Evolutionary conservation across 2,329 filamentous ascomycete genomes (phyloP), one percentile per base, ranked within the genome.

Genomic region (Raffaelea deltoideospora): DNA sequence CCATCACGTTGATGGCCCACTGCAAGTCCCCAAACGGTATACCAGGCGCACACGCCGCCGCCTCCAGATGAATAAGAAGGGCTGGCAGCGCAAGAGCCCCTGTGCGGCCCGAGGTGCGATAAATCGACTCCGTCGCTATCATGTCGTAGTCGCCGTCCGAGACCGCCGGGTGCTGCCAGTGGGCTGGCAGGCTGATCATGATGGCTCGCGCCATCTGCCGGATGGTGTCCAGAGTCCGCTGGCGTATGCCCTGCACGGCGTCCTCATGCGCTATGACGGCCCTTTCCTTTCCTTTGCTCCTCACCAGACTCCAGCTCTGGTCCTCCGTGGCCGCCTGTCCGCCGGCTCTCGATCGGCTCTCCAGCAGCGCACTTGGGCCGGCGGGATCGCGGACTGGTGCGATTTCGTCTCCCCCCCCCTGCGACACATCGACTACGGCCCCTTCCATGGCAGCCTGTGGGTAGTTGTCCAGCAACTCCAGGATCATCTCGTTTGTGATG

Each of bases 131-230:
- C 26, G 53, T 53, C 35, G 55, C 56, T 23, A 61, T 50, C 14
- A 50, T 48, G 4, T 45, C 46, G 10, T 50, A 47, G 19, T 52
- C 48, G 3, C 23, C 31, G 5, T 41, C 38, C 11, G 41, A 33
- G 9, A 69, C 51, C 3, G 54, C 47, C 6, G 67, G 67, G 36
- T 71, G 66, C 18, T 64, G 61, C 62, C 66, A 71, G 41, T 68
- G 64, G 9, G 60, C 61, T 5, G 66, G 62, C 3, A 59, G 56
- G 39, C 65, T 67, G 21, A 59, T 51, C 0, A 70, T 53, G 3
- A 53, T 59, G 29, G 66, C 65, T 23, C 58, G 55, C 2, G 62
- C 60, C 17, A 64, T 47, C 13, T 50, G 52, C 23, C 47, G 47
- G 18, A 68, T 56, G 3, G 48, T 52, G 17, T 48, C 43, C 13